These are phyloP conservation scores for Microthyrium microscopicum DNA, from an alignment of 2,329 filamentous ascomycete genomes.

Conservation along the genomic window DNA sequence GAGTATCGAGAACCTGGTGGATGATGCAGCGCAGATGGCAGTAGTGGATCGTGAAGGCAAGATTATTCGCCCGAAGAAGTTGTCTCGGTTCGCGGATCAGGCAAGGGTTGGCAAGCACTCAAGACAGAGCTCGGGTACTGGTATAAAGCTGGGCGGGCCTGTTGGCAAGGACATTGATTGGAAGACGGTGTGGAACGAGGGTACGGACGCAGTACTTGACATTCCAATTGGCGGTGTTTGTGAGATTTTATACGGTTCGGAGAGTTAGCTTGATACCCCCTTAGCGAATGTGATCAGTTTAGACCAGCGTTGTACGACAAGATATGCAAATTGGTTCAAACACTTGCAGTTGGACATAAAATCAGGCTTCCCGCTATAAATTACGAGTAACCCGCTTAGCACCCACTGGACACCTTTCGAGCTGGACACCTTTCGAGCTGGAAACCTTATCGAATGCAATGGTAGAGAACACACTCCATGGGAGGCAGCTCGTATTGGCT, in stretches of 20 bases:
- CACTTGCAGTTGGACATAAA: too few species aligned
- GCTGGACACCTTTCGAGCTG: too few species aligned
- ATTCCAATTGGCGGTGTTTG: conserved; percentile 89
- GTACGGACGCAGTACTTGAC: conserved; percentile 95
- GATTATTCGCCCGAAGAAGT: conserved; percentile 22
- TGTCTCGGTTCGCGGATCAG: conserved; percentile 13
- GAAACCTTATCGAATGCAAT: too few species aligned
- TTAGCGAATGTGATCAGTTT: too few species aligned
- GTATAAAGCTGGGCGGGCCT: conserved; percentile 22
- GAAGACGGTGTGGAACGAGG: conserved; percentile 72
- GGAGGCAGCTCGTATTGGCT: too few species aligned
- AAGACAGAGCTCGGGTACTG: conserved; percentile 13
- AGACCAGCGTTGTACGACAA: too few species aligned
- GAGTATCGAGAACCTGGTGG: conserved; percentile 77
- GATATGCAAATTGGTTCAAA: too few species aligned
- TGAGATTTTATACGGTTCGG: conserved; percentile 73
- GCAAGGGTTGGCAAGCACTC: conserved; percentile 21
- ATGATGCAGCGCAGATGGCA: conserved; percentile 75
- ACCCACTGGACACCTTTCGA: too few species aligned
- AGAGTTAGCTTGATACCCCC: too few species aligned
- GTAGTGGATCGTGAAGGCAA: conserved; percentile 58
- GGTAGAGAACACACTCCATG: too few species aligned
- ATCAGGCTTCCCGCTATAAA: too few species aligned
- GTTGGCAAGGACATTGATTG: conserved; percentile 42
- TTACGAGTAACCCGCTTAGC: too few species aligned